These are phyloP conservation scores for Tagetes patula DNA, from an alignment of 129 eudicot genomes.

Conservation along the genomic window DNA sequence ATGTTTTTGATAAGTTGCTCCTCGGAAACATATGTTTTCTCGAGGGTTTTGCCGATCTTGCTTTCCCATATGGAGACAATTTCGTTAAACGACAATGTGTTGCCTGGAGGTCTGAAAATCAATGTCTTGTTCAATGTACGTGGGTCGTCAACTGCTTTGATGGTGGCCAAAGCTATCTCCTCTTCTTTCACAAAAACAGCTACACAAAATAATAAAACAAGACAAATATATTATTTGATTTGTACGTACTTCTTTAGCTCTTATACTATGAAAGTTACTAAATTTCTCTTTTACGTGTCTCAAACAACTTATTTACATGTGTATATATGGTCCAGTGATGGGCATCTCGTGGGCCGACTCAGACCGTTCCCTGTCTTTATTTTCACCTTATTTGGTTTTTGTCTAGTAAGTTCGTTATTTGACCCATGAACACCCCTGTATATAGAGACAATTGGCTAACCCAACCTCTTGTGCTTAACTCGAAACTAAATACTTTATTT, in stretches of 20 bases:
- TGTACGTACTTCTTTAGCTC: neutral
- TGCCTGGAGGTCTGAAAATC: slow-evolving; percentile 57
- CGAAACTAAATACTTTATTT: neutral
- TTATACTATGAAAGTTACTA: no score
- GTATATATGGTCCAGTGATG: no score
- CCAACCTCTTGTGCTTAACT: no score
- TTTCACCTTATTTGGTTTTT: no score
- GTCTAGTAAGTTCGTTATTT: no score
- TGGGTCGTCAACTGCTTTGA: slow-evolving; percentile 72
- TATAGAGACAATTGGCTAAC: no score
- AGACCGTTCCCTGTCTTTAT: no score
- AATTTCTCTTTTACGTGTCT: no score
- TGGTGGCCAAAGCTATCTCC: slow-evolving; percentile 68
- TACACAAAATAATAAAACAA: slow-evolving; percentile 13
- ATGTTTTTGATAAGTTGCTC: slow-evolving; percentile 61
- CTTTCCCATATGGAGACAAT: slow-evolving; percentile 73
- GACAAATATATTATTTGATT: neutral
- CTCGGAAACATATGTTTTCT: slow-evolving; percentile 46
- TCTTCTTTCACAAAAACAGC: slow-evolving; percentile 58
- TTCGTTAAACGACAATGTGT: slow-evolving; percentile 49
- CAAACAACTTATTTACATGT: no score
- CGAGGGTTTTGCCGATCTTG: slow-evolving; percentile 65
- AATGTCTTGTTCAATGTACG: slow-evolving; percentile 72
- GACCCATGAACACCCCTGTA: no score
- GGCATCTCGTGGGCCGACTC: no score